These are phyloP conservation scores for Phytophthora lateralis DNA, from an alignment of 352 stramenopile genomes.

Conservation along the genomic window DNA sequence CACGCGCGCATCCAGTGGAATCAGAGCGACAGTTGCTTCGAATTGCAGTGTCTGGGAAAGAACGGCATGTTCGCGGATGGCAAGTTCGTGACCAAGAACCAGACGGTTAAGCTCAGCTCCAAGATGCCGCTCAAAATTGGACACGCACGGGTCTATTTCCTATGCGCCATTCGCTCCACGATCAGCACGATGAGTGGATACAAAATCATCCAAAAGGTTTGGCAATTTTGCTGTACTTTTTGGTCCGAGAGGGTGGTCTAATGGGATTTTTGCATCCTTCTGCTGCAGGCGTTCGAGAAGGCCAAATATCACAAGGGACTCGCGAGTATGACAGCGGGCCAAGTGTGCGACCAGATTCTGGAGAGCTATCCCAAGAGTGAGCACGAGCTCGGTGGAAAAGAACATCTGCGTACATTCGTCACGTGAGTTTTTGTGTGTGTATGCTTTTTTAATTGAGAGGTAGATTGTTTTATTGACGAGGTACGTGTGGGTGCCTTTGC, in stretches of 20 bases:
- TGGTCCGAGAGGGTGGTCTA: neutral
- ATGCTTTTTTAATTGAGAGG: neutral
- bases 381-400: slow-evolving; percentile 71
- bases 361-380: slow-evolving; percentile 79
- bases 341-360: slow-evolving; percentile 76
- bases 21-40: slow-evolving; percentile 71
- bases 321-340: slow-evolving; percentile 57
- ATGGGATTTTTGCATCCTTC: neutral
- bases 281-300: slow-evolving; percentile 76
- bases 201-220: slow-evolving; percentile 83
- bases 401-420: slow-evolving; percentile 71
- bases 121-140: slow-evolving; percentile 86
- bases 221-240: slow-evolving; percentile 7
- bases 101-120: slow-evolving; percentile 65
- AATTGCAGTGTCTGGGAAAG: slow-evolving; percentile 81
- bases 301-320: slow-evolving; percentile 63
- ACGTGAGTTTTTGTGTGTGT: slow-evolving; percentile 42
- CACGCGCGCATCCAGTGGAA: slow-evolving; percentile 86
- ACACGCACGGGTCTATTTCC: slow-evolving; percentile 74
- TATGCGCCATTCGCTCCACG: slow-evolving; percentile 69
- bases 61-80: slow-evolving; percentile 80
- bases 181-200: slow-evolving; percentile 85
- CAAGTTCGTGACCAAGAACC: slow-evolving; percentile 74
- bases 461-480: slow-evolving; percentile 1
- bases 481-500: neutral